These are phyloP conservation scores for Arthrobotrys iridis DNA, from an alignment of 2,329 filamentous ascomycete species.

Conservation along the genomic window DNA sequence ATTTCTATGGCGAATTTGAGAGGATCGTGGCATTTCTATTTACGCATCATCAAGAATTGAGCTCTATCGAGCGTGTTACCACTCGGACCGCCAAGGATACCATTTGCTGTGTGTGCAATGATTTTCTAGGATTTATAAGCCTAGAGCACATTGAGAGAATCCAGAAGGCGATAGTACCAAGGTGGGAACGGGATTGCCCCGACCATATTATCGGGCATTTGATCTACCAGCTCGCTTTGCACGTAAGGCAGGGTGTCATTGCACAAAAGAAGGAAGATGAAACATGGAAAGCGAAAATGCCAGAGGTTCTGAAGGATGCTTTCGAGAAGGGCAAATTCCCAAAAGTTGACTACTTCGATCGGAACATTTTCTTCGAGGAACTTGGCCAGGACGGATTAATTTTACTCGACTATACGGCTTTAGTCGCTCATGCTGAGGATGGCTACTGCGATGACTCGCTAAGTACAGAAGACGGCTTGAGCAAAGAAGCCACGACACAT, in stretches of 20 bases:
- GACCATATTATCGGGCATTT: background rate
- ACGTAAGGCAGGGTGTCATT: background rate
- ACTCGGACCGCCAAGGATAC: background rate
- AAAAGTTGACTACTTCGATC: background rate
- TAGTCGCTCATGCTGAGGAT: too few species aligned
- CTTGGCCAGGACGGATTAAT: background rate
- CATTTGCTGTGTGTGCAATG: conserved; percentile 8
- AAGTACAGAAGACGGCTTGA: too few species aligned
- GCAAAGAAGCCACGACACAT: too few species aligned
- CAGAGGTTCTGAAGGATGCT: background rate
- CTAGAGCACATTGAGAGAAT: background rate
- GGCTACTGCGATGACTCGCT: too few species aligned
- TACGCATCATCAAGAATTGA: background rate
- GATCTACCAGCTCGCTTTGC: conserved; percentile 5
- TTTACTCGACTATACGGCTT: too few species aligned
- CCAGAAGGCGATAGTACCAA: background rate
- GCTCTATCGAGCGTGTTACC: background rate
- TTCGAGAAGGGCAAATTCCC: background rate
- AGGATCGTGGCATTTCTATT: conserved; percentile 2
- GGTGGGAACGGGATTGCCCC: too few species aligned
- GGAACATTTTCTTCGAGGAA: background rate
- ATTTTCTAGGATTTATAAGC: background rate
- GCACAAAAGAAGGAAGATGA: background rate
- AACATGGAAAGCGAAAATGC: background rate
- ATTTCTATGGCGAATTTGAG: background rate